Evolutionary conservation across 176 grass and related monocot species (phyloP), one percentile per base, ranked within the genome.

Genomic region (Avena sativa): DNA sequence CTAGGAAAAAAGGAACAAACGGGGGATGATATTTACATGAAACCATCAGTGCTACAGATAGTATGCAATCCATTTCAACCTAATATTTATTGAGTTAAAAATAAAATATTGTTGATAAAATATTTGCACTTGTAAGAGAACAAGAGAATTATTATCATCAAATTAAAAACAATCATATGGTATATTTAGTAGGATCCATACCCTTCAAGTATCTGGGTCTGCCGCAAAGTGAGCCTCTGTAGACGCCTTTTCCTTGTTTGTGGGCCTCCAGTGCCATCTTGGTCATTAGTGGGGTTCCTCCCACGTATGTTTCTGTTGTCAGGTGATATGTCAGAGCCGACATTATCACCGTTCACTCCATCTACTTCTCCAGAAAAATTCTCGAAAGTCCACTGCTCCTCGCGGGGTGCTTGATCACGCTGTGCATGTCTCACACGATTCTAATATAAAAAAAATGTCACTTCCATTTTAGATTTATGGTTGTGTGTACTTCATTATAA

Each of bases 191-290:
- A 71, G 71, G 89, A 87, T 25, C 5, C 80, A 73, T 90, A 90
- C 89, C 67, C 26, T 21, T 91, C 74, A 12, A 91, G 85, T 50
- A 84, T 14, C 17, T 91, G 36, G 2, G 50, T 48, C 60, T 91
- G 89, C 44, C 34, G 3, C 16, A 9, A 12, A 71, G 23, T 84
- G 47, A 87, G 36, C 81, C 85, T 87, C 1, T 87, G 75, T 0
- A 80, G 67, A 9, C 34, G 43, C 25, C 23, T 90, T 13, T 74
- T 91, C 79, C 69, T 77, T 77, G 9, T 46, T 11, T 49, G 49
- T 60, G 78, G 4, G 16, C 36, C 69, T 19, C 34, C 63, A 4
- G 17, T 20, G 47, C 16, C 25, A 12, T 49, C 59, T 8, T 66
- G 67, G 6, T 17, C 52, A 57, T 57, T 20, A 19, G 4, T 11